Evolutionary conservation across 2,329 filamentous ascomycete species (phyloP).

Genomic region (Fusarium algeriense): DNA sequence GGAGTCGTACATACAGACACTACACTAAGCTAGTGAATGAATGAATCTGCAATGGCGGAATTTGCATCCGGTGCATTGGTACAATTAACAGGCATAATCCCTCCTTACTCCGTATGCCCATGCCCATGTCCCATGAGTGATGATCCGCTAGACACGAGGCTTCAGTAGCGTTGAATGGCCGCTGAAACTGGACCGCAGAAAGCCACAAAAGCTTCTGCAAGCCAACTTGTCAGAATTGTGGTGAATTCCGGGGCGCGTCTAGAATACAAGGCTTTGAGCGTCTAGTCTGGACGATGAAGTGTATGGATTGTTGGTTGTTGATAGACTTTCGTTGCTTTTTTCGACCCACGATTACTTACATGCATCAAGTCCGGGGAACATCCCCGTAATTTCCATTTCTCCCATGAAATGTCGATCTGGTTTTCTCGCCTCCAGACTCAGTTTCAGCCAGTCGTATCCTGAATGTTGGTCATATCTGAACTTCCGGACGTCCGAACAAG

Average conservation of each 20-base stretch:
- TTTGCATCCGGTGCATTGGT: slow-evolving; percentile 10
- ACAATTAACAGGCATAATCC: slow-evolving; percentile 5
- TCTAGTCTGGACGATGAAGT: background rate
- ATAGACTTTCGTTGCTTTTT: slow-evolving; percentile 2
- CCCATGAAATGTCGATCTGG: background rate
- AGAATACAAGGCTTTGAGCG: background rate
- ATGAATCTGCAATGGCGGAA: slow-evolving; percentile 15
- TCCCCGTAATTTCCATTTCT: background rate
- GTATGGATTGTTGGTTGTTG: background rate
- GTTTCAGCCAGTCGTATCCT: background rate
- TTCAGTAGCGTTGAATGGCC: background rate
- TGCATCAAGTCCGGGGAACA: background rate
- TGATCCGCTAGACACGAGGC: background rate
- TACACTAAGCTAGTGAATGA: slow-evolving; percentile 8
- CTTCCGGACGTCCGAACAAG: slow-evolving; percentile 8
- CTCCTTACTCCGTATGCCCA: background rate
- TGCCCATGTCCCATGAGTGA: background rate
- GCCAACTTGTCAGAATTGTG: background rate
- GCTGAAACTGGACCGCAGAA: background rate
- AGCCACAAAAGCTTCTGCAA: background rate
- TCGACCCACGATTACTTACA: background rate
- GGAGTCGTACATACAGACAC: slow-evolving; percentile 32
- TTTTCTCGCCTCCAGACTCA: background rate
- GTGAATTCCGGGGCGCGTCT: background rate
- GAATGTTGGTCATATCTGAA: background rate